These are phyloP conservation scores for Hypoxylon sp. DNA, from an alignment of 2,329 filamentous ascomycete genomes.

Conservation along the genomic window DNA sequence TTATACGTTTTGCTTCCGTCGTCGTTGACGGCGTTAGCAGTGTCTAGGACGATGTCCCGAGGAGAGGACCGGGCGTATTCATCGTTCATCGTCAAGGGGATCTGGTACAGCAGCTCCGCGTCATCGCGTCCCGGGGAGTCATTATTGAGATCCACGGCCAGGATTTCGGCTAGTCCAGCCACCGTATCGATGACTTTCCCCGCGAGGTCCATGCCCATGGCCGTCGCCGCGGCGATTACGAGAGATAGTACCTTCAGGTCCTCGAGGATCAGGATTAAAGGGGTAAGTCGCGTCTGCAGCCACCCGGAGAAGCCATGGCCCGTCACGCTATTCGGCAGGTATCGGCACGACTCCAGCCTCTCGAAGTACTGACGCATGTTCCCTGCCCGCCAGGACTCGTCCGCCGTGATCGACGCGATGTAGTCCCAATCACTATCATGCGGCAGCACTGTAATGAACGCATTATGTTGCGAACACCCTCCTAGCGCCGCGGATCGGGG, in stretches of 20 bases:
- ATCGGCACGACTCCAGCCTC: slow-evolving; percentile 67
- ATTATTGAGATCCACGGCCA: slow-evolving; percentile 4
- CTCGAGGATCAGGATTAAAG: slow-evolving; percentile 58
- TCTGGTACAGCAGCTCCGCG: neutral
- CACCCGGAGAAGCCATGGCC: slow-evolving; percentile 69
- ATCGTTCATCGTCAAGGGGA: slow-evolving; percentile 57
- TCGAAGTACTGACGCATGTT: slow-evolving; percentile 72
- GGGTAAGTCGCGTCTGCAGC: slow-evolving; percentile 61
- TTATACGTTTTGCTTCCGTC: slow-evolving; percentile 60
- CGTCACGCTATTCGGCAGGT: slow-evolving; percentile 58
- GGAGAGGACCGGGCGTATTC: slow-evolving; percentile 58
- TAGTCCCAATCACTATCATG: slow-evolving; percentile 69
- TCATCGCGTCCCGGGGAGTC: slow-evolving; percentile 23
- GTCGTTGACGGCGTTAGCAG: slow-evolving; percentile 58
- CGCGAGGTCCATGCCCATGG: slow-evolving; percentile 55
- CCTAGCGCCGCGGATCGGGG: slow-evolving; percentile 61
- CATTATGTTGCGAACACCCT: slow-evolving; percentile 70
- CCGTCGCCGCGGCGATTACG: slow-evolving; percentile 58
- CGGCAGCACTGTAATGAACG: slow-evolving; percentile 69
- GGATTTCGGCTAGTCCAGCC: slow-evolving; percentile 25
- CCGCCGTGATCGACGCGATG: slow-evolving; percentile 69
- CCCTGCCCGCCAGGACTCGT: slow-evolving; percentile 66
- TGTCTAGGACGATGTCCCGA: slow-evolving; percentile 63
- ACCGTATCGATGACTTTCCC: slow-evolving; percentile 29
- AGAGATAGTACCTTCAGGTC: slow-evolving; percentile 62